phyloP scores from a whole-genome alignment of 306 rosid genomes.

The Cicer arietinum region DNA sequence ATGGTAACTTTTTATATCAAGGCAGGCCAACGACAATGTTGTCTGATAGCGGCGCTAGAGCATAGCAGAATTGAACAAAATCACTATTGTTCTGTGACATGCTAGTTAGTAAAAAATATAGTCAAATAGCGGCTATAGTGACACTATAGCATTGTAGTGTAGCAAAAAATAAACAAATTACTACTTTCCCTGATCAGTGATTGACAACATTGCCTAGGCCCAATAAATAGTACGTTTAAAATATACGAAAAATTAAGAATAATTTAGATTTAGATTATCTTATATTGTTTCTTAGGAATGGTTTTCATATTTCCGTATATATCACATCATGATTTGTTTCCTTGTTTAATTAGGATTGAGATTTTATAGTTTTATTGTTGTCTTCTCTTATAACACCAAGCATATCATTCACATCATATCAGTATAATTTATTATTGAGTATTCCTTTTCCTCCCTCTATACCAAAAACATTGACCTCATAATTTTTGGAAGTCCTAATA shows the following conservation, averaged over 20 bases:
- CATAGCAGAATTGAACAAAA: too few relatives aligned
- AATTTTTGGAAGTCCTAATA: constrained; percentile 17
- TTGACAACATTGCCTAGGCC: too few relatives aligned
- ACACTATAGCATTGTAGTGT: too few relatives aligned
- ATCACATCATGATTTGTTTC: not conserved
- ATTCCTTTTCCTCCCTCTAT: not conserved
- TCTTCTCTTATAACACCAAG: not conserved
- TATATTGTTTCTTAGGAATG: not conserved
- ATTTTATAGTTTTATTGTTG: not conserved
- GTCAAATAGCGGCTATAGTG: too few relatives aligned
- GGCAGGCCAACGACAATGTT: not conserved
- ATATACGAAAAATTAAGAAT: not conserved
- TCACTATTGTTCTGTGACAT: too few relatives aligned
- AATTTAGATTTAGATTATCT: not conserved
- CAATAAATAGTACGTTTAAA: not conserved
- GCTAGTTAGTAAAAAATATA: too few relatives aligned
- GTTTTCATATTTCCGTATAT: constrained; percentile 11
- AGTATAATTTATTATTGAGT: not conserved
- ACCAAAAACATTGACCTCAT: not conserved
- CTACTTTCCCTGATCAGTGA: too few relatives aligned
- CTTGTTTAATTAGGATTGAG: not conserved
- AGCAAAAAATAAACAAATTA: too few relatives aligned
- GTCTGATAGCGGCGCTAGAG: too few relatives aligned
- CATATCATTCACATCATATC: constrained; percentile 4
- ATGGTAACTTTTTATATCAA: not conserved